Evolutionary conservation across 768 basidiomycete genomes (phyloP).

Genomic region (Lactifluus piperatus): DNA sequence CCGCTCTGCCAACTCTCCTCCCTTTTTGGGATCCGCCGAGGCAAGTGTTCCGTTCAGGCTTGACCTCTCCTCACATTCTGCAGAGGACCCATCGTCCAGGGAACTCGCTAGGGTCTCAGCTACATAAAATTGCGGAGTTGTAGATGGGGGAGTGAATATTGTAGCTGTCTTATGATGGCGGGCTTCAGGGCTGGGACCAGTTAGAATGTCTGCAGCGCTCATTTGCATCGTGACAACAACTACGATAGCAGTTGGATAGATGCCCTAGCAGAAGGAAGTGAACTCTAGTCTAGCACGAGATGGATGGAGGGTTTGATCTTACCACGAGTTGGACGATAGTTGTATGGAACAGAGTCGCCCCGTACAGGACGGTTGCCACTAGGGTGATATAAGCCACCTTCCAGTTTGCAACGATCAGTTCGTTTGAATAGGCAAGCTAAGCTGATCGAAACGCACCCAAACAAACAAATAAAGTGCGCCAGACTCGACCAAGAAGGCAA

Average conservation of each 20-base stretch:
- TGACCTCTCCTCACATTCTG: not conserved
- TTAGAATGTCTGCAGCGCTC: not conserved
- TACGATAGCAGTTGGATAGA: constrained; percentile 6
- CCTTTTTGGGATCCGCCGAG: not conserved
- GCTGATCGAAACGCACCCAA: not conserved
- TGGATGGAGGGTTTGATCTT: not conserved
- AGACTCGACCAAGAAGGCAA: constrained; percentile 6
- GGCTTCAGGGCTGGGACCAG: not conserved
- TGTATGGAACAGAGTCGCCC: not conserved
- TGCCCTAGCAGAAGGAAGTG: not conserved
- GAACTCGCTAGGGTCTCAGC: no score
- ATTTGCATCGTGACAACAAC: constrained; percentile 8
- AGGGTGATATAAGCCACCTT: not conserved
- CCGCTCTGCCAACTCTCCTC: not conserved
- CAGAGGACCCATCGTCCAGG: not conserved
- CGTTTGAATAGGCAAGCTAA: not conserved
- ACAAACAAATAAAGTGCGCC: constrained; percentile 3
- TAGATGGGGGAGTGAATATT: not conserved
- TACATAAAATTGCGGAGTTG: no score
- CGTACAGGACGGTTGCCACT: not conserved
- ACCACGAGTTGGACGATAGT: constrained; percentile 7
- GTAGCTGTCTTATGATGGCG: not conserved
- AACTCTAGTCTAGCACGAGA: not conserved
- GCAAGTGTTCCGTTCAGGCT: not conserved
- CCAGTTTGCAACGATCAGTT: not conserved